Base-by-base conservation (phyloP, 257 asterid genomes). In the Jasminum sambac region DNA sequence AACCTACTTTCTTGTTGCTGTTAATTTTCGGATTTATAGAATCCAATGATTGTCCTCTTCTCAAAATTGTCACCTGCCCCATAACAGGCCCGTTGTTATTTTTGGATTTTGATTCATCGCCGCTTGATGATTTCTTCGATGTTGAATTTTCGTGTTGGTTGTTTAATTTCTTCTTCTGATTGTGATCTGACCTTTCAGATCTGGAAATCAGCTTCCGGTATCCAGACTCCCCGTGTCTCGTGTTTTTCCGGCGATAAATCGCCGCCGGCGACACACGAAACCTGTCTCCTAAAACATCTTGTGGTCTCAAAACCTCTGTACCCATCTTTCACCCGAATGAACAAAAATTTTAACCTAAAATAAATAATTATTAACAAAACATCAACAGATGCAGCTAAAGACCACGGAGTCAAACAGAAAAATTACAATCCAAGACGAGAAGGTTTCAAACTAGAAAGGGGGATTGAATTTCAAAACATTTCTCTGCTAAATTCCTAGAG, bases 11-110 rank as follows among this genome's bases (percentile, higher is more conserved):
- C 4, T 69, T 48, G 57, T 43, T 72, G 30, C 76, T 81, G 23
- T 66, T 69, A 6, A 68, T 61, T 23, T 78, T 81, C 0, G 85
- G 21, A 39, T 84, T 74, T 1, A 88, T 16, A 34, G 82, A 84
- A 71, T 79, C 93, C 63, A 86, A 62, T 43, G 98, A 88, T 55
- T 85, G 84, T 44, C 89, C 89, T 59, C 89, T 77, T 26, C 84
- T 70, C 43, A 84, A 41, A 1, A 84, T 42, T 8, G 78, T 77
- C 3, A 84, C 85, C 78, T 61, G 75, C 14, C 75, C 73, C 44
- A 48, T 60, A 19, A 26, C 55, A n/a, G 63, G 82, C 48, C 70
- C 72, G 69, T 66, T 60, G 44, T 16, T n/a, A 9, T 5, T 8
- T 1, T 69, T 66, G 67, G 38, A 23, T 55, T 55, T 40, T 8